A percentile compares a stretch with the other conserved stretches of the same genome.
Conservation (phyloP, 2,329 filamentous ascomycete genomes). For the Ophiostoma australiae region DNA sequence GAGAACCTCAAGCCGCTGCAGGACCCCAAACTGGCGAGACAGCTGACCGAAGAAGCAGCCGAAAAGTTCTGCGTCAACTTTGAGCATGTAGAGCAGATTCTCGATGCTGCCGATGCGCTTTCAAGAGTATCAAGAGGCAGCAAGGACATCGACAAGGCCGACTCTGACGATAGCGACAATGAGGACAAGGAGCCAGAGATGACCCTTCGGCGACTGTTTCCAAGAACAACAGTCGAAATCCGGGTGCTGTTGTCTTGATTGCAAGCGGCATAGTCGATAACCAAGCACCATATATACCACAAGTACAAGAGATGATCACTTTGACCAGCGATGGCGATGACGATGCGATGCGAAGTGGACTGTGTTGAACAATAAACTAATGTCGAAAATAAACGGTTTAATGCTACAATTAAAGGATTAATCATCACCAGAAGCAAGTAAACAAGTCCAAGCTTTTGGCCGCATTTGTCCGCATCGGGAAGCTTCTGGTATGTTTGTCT, state of each 20-base stretch:
- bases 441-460: neutral
- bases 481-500: constrained; percentile 7
- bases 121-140: constrained; percentile 18
- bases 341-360: constrained; percentile 3
- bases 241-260: constrained; percentile 51
- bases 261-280: neutral
- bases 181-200: constrained; percentile 8
- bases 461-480: neutral
- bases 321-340: neutral
- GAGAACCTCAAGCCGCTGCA: constrained; percentile 72
- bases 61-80: constrained; percentile 83
- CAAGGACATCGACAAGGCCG: constrained; percentile 30
- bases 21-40: constrained; percentile 64
- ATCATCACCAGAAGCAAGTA: neutral
- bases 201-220: constrained; percentile 46
- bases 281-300: neutral
- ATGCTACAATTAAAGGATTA: neutral
- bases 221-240: constrained; percentile 56
- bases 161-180: constrained; percentile 3
- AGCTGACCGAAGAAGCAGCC: constrained; percentile 77
- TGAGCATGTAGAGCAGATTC: constrained; percentile 52
- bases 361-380: neutral
- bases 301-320: neutral
- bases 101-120: constrained; percentile 43
- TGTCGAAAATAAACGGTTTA: neutral